phyloP scores from a whole-genome alignment of 2,329 filamentous ascomycete genomes.

The Acephala macrosclerotiorum region DNA sequence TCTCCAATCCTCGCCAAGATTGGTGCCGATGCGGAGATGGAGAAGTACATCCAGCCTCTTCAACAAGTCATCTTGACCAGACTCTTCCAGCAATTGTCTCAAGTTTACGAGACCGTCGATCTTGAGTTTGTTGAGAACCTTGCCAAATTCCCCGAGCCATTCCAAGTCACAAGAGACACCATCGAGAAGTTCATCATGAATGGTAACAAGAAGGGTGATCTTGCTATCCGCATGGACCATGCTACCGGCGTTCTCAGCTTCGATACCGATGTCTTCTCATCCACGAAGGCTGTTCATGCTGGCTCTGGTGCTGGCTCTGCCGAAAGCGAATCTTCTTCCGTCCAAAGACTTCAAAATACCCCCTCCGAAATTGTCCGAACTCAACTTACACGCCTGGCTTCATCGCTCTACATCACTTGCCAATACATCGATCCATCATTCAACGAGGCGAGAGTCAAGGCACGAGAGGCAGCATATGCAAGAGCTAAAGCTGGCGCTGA shows the following conservation, averaged over 20 bases:
- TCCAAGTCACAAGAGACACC: slow-evolving; percentile 87
- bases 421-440: slow-evolving; percentile 94
- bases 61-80: slow-evolving; percentile 99
- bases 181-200: slow-evolving; percentile 99
- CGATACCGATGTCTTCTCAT: slow-evolving; percentile 98
- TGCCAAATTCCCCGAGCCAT: slow-evolving; percentile 94
- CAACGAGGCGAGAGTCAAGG: slow-evolving; percentile 80
- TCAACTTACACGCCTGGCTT: slow-evolving; percentile 89
- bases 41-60: slow-evolving; percentile 92
- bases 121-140: slow-evolving; percentile 92
- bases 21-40: slow-evolving; percentile 92
- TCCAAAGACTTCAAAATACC: slow-evolving; percentile 96
- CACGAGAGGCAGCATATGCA: slow-evolving; percentile 79
- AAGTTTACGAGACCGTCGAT: slow-evolving; percentile 98
- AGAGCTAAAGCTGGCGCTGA: slow-evolving; percentile 89
- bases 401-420: slow-evolving; percentile 90
- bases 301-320: slow-evolving; percentile 87
- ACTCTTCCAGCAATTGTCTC: slow-evolving; percentile 97
- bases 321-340: slow-evolving; percentile 81
- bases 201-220: slow-evolving; percentile 98
- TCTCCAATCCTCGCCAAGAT: slow-evolving; percentile 95
- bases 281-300: slow-evolving; percentile 87
- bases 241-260: slow-evolving; percentile 95
- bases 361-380: slow-evolving; percentile 97
- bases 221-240: slow-evolving; percentile 95